phyloP scores from a whole-genome alignment of 495 filamentous ascomycete species.

The Neohortaea acidophila region DNA sequence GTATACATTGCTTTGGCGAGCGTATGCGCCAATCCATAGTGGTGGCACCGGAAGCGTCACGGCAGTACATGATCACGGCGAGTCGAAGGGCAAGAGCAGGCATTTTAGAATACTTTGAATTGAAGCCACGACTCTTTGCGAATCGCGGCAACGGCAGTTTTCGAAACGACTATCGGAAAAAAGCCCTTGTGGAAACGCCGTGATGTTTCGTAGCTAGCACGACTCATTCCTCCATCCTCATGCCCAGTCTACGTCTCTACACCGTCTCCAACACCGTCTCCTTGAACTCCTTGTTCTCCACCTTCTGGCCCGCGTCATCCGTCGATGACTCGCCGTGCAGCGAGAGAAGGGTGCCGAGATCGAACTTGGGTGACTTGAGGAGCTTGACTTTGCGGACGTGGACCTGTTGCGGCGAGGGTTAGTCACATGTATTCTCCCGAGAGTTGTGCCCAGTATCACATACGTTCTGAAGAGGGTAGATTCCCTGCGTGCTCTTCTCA shows the following conservation, averaged over 20 bases:
- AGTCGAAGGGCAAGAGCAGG: too few species aligned
- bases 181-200: too few species aligned
- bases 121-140: too few species aligned
- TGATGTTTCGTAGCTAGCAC: too few species aligned
- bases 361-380: constrained; percentile 94
- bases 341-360: constrained; percentile 84
- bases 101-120: too few species aligned
- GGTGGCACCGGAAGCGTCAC: too few species aligned
- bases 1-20: too few species aligned
- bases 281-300: constrained; percentile 88
- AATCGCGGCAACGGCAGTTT: too few species aligned
- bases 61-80: too few species aligned
- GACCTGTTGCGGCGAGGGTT: constrained; percentile 44
- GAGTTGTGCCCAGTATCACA: constrained; percentile 23
- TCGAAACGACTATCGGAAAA: too few species aligned
- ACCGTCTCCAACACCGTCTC: constrained; percentile 81
- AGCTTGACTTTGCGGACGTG: constrained; percentile 99
- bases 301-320: constrained; percentile 93
- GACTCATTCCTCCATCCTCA: not conserved
- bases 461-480: constrained; percentile 98
- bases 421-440: constrained; percentile 11
- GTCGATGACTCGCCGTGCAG: constrained; percentile 93
- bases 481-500: constrained; percentile 97
- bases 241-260: constrained; percentile 41
- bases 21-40: too few species aligned